Base-by-base conservation (phyloP, 1,139 yeast genomes). In the Taphrina populina region DNA sequence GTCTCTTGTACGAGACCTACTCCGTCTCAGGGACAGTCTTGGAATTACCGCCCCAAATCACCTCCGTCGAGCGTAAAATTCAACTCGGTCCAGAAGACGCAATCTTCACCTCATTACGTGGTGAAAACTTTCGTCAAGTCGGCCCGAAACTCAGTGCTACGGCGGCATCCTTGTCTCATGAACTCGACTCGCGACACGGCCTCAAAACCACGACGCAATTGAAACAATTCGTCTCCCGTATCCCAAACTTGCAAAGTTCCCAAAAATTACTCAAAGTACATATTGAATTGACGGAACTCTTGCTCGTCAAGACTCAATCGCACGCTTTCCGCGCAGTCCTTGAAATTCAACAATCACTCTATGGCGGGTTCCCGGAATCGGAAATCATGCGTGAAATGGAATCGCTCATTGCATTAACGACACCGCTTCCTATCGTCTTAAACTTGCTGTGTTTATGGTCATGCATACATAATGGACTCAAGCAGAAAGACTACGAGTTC, bases 111-210 rank as follows among this genome's bases (percentile, higher is more conserved):
- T 73, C 77, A 15, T 72, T 88, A 20, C 78, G 81, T 62, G 80
- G 82, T 65, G 71, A 81, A 58, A 88, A 88, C 64, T 90, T 92
- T 69, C 84, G 95, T 1, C 76, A 82, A 17, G 83, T 90, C 34
- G 96, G 96, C 1, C 77, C 80, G 15, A 76, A 77, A 32, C 74
- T 92, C 43, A 88, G 88, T 67, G 70, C 73, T 37, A 73, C 82
- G 59, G 97, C 97, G 0, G 81, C 81, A 60, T 72, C 76, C 46
- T 73, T 90, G 41, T 95, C 88, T 67, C 72, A 74, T 5, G 83
- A 83, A 64, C 86, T 82, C 65, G 87, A 82, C 58, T 72, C 76
- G 30, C 75, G 83, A 49, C 82, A 82, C 58, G 74, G 76, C 30
- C 81, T 82, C 2, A 74, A 77, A 57, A 77, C 82, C 19, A 76